phyloP scores from a whole-genome alignment of 768 basidiomycete genomes.

The Lentinula lateritia region DNA sequence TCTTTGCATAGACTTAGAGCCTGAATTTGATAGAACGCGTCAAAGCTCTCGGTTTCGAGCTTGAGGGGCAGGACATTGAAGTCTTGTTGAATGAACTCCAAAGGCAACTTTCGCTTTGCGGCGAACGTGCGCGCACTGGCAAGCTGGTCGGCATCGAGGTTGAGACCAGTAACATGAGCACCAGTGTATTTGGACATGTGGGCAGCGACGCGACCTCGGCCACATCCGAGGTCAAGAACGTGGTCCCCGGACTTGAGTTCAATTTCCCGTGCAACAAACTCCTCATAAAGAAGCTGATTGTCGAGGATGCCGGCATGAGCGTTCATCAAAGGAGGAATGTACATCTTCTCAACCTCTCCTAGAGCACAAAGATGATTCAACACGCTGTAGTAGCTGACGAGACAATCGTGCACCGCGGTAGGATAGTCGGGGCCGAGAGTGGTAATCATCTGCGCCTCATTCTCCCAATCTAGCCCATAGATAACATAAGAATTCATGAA shows the following conservation, averaged over 20 bases:
- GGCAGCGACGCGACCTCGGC: constrained; percentile 1
- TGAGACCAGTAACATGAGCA: constrained; percentile 1
- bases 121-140: background rate
- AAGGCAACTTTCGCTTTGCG: background rate
- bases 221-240: constrained; percentile 2
- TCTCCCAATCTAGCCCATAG: constrained; percentile 1
- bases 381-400: constrained; percentile 3
- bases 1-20: constrained; percentile 3
- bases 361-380: constrained; percentile 2
- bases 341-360: constrained; percentile 5
- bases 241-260: constrained; percentile 1
- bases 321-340: constrained; percentile 3
- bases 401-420: constrained; percentile 2
- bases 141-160: constrained; percentile 2
- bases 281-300: constrained; percentile 4
- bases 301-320: background rate
- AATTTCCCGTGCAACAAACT: constrained; percentile 3
- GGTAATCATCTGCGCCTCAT: constrained; percentile 3
- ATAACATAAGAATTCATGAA: constrained; percentile 4
- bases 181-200: constrained; percentile 5
- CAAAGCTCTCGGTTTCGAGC: background rate
- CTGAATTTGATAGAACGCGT: constrained; percentile 2
- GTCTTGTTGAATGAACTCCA: constrained; percentile 3
- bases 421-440: constrained; percentile 3
- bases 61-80: background rate